phyloP scores from a whole-genome alignment of 1,139 yeast genomes.

The Geotrichum carabidarum region DNA sequence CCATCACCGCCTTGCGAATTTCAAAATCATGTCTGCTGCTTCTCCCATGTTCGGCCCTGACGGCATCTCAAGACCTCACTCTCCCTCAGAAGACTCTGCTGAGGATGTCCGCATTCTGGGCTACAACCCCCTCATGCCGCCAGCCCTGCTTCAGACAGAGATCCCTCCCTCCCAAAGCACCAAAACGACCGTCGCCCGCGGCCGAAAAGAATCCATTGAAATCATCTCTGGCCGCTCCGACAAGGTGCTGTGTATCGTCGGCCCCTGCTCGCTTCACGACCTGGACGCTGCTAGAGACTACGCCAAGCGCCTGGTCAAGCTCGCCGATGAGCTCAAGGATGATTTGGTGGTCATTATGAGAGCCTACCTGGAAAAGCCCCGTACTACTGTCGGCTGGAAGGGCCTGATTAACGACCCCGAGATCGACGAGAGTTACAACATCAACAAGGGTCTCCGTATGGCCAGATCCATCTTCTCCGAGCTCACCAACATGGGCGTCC shows the following conservation, averaged over 20 bases:
- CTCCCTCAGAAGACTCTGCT: constrained; percentile 41
- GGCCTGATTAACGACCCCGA: constrained; percentile 97
- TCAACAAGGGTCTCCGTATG: constrained; percentile 87
- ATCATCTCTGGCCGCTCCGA: constrained; percentile 72
- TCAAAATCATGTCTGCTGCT: constrained; percentile 38
- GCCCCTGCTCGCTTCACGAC: constrained; percentile 97
- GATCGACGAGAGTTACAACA: constrained; percentile 84
- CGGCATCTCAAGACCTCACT: constrained; percentile 33
- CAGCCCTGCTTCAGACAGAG: constrained; percentile 76
- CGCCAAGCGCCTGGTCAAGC: constrained; percentile 60
- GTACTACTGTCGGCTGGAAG: constrained; percentile 99
- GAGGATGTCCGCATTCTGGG: constrained; percentile 87
- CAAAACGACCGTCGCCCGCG: constrained; percentile 63
- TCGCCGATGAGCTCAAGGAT: constrained; percentile 61
- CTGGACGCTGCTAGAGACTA: constrained; percentile 84
- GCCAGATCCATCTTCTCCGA: constrained; percentile 82
- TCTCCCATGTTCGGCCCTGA: constrained; percentile 48
- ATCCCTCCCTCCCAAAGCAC: constrained; percentile 61
- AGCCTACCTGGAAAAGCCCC: constrained; percentile 95
- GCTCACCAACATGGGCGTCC: constrained; percentile 63
- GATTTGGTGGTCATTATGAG: constrained; percentile 87
- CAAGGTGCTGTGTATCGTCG: constrained; percentile 76
- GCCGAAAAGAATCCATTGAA: constrained; percentile 69
- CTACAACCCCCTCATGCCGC: constrained; percentile 86
- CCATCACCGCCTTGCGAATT: background rate